Percentiles rank a stretch among this genome's conserved stretches.
These are phyloP conservation scores for Parathielavia appendiculata DNA, from an alignment of 495 filamentous ascomycete species.

Conservation along the genomic window DNA sequence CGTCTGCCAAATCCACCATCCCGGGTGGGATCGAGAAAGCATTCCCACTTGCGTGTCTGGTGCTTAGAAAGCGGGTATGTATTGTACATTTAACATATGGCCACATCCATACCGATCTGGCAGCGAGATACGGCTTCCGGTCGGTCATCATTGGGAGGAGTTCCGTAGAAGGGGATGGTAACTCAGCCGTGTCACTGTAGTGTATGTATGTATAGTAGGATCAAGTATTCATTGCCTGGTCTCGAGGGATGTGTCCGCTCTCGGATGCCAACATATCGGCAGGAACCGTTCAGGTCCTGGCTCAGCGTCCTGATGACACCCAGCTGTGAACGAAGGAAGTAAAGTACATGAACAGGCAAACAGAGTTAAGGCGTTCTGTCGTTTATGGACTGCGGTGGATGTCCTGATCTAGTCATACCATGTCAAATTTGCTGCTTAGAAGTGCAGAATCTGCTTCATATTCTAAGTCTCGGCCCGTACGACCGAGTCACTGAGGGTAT, in stretches of 20 bases:
- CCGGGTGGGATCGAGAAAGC: background rate
- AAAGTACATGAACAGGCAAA: too few species aligned
- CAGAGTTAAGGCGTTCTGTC: too few species aligned
- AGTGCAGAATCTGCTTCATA: background rate
- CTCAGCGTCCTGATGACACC: too few species aligned
- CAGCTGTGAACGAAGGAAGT: too few species aligned
- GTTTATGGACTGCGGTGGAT: too few species aligned
- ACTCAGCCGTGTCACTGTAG: conserved; percentile 3
- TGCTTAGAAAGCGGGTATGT: background rate
- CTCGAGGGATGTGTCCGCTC: too few species aligned
- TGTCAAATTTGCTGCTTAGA: too few species aligned
- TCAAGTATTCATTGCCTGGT: too few species aligned
- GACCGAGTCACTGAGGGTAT: background rate
- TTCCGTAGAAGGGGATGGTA: background rate
- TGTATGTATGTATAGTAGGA: background rate
- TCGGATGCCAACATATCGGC: too few species aligned
- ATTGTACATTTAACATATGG: conserved; percentile 11
- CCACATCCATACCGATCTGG: background rate
- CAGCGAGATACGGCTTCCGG: conserved; percentile 4
- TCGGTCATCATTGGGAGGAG: conserved; percentile 6
- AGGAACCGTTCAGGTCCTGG: too few species aligned
- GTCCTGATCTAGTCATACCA: too few species aligned
- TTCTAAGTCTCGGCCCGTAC: background rate
- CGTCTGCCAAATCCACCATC: background rate
- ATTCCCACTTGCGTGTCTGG: background rate